Percentiles rank a stretch among this genome's conserved stretches.
phyloP scores from a whole-genome alignment of 2,329 filamentous ascomycete genomes.

The Diaporthe australafricana region DNA sequence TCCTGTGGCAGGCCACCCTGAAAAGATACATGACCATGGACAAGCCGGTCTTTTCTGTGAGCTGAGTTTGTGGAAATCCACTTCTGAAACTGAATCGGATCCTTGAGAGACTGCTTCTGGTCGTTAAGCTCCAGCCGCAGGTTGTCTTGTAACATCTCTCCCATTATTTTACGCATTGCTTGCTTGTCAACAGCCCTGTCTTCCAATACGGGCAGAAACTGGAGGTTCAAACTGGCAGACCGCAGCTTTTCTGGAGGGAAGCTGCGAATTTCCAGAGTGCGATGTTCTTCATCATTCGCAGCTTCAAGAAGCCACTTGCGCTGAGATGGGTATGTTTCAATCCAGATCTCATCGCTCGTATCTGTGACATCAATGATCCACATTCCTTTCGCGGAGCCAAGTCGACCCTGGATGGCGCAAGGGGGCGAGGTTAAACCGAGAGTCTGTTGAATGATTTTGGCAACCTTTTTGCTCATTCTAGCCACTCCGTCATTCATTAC shows the following conservation, averaged over 20 bases:
- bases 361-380: slow-evolving; percentile 73
- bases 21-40: slow-evolving; percentile 54
- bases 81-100: slow-evolving; percentile 61
- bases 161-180: slow-evolving; percentile 61
- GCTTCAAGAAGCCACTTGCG: slow-evolving; percentile 71
- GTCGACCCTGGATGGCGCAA: slow-evolving; percentile 75
- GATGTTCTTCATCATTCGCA: slow-evolving; percentile 57
- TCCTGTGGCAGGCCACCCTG: slow-evolving; percentile 62
- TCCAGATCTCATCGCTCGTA: slow-evolving; percentile 66
- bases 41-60: slow-evolving; percentile 51
- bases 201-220: slow-evolving; percentile 76
- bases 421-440: slow-evolving; percentile 68
- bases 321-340: slow-evolving; percentile 75
- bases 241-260: slow-evolving; percentile 56
- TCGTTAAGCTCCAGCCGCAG: slow-evolving; percentile 64
- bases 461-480: slow-evolving; percentile 71
- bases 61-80: slow-evolving; percentile 62
- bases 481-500: slow-evolving; percentile 78
- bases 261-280: slow-evolving; percentile 74
- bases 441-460: slow-evolving; percentile 59
- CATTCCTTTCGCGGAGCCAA: slow-evolving; percentile 80
- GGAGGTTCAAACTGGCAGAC: slow-evolving; percentile 71
- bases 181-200: slow-evolving; percentile 63
- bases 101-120: slow-evolving; percentile 62
- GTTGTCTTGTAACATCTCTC: slow-evolving; percentile 59